Evolutionary conservation across 2,329 filamentous ascomycete species (phyloP), one percentile per base, ranked within the genome.

Genomic region (Fusarium sublunatum): DNA sequence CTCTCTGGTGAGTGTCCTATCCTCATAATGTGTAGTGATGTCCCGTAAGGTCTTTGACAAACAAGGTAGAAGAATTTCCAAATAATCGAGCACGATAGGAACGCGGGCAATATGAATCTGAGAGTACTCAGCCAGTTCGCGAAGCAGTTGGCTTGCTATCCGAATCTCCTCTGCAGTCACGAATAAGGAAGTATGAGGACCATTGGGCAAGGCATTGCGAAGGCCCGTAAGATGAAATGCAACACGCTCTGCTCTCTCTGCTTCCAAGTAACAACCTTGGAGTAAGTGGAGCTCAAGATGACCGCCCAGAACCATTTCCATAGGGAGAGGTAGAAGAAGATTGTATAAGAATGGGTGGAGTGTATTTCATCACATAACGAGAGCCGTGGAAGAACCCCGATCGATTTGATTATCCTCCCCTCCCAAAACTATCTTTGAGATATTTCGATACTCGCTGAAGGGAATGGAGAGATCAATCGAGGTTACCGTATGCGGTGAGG

Each of bases 21-120:
- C 81, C 31, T 85, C 80, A 65, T 85, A 82, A 71, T 80, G 80
- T 8, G 56, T 60, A 36, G 74, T 79, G 62, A 88, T 87, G 58
- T 87, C 84, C 38, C 77, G 72, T 13, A 88, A 71, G 1, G 82
- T 83, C 52, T 76, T 79, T 48, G 77, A 78, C 15, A 88, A 74
- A 53, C 84, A 86, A 1, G 86, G 86, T 3, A 88, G 75, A 13
- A 87, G 65, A 54, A 86, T 76, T 53, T 84, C 81, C 42, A 88
- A 79, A 67, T 87, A 82, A 67, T 85, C 81, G 31, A 84, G 71
- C 25, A 87, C 77, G 13, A 83, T 73, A 1, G 81, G 79, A 7
- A 86, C 76, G 15, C 84, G 81, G 24, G 76, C 70, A 47, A 78
- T 73, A 67, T 87, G 81, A 25, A 84, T 73, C 46, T 83, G 82